These are phyloP conservation scores for Straminergon stramineum DNA, from an alignment of 225 moss, liverwort and hornwort species.

Conservation along the genomic window DNA sequence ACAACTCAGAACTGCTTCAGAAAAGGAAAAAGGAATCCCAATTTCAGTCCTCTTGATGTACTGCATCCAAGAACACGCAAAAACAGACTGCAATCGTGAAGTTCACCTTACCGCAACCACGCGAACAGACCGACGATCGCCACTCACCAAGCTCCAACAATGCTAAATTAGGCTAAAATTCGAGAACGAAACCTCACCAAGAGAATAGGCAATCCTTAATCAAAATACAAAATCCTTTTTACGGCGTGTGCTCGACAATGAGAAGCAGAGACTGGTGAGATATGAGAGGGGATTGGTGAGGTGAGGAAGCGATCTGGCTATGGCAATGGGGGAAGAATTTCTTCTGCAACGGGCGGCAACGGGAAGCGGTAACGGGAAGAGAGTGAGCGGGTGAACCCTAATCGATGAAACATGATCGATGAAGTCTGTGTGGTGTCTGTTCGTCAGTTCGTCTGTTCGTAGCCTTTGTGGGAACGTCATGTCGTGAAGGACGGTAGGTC, in stretches of 20 bases:
- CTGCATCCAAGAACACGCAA: background rate
- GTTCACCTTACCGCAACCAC: background rate
- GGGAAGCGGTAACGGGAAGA: background rate
- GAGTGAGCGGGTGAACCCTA: background rate
- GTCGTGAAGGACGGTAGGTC: background rate
- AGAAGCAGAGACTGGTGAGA: background rate
- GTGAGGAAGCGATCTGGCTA: background rate
- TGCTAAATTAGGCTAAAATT: background rate
- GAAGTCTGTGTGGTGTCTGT: background rate
- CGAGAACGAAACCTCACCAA: background rate
- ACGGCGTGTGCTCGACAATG: too few relatives aligned
- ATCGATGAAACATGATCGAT: background rate
- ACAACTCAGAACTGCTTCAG: background rate
- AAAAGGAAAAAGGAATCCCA: background rate
- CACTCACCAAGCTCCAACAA: background rate
- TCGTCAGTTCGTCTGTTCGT: background rate
- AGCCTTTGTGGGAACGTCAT: background rate
- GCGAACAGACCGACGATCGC: background rate
- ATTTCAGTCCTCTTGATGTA: background rate
- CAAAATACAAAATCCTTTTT: rapidly evolving
- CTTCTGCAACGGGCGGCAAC: background rate
- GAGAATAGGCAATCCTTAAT: background rate
- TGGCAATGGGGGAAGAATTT: background rate
- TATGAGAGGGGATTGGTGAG: background rate
- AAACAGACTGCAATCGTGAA: background rate